phyloP scores from a whole-genome alignment of 1,139 yeast species.

The Pneumocystis murina region DNA sequence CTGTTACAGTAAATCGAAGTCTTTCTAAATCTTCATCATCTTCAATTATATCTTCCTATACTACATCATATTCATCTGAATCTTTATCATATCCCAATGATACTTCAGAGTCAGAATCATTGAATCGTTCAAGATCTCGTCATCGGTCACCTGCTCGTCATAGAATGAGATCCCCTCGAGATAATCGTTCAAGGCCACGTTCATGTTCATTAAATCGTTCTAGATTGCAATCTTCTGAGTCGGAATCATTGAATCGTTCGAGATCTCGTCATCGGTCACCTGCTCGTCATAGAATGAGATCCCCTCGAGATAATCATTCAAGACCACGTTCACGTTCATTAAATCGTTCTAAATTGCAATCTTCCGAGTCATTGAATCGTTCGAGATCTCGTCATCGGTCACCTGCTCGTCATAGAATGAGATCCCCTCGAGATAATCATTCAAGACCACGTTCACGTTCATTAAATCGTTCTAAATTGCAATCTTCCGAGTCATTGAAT shows the following conservation, averaged over 20 bases:
- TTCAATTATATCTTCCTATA: background rate
- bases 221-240: too few species aligned
- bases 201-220: background rate
- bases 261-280: too few species aligned
- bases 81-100: background rate
- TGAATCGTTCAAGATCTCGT: too few species aligned
- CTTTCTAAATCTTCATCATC: background rate
- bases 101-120: background rate
- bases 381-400: background rate
- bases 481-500: background rate
- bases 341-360: too few species aligned
- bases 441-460: background rate
- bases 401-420: background rate
- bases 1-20: background rate
- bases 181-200: too few species aligned
- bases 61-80: background rate
- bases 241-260: too few species aligned
- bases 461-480: too few species aligned
- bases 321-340: too few species aligned
- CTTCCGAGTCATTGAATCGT: background rate
- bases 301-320: too few species aligned
- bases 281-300: too few species aligned
- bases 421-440: background rate
- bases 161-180: too few species aligned
- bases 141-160: too few species aligned